Evolutionary conservation across 768 basidiomycete species (phyloP).

Genomic region (Clathrus columnatus): DNA sequence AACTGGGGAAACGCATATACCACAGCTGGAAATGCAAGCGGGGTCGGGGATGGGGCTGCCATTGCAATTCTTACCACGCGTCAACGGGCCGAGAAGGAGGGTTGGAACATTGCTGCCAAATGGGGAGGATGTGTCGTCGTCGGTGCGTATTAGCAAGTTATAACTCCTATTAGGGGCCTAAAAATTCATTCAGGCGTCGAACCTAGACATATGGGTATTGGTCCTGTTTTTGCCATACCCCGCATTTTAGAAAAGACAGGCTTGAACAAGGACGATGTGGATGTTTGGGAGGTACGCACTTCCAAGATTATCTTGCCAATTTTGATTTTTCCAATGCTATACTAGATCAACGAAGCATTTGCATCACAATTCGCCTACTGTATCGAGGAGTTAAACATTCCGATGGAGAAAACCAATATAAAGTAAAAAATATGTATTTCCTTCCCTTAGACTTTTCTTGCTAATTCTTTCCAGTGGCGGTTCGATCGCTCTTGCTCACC

Average conservation of each 20-base stretch:
- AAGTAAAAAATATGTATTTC: slow-evolving; percentile 43
- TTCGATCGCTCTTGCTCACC: slow-evolving; percentile 76
- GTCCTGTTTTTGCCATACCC: slow-evolving; percentile 63
- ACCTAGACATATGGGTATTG: slow-evolving; percentile 71
- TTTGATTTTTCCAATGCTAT: not conserved
- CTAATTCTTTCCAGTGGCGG: slow-evolving; percentile 53
- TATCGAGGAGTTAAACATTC: slow-evolving; percentile 68
- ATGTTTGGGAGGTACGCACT: slow-evolving; percentile 60
- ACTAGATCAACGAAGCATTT: slow-evolving; percentile 82
- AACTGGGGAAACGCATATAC: slow-evolving; percentile 64
- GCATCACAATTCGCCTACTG: slow-evolving; percentile 93
- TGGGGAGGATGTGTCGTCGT: slow-evolving; percentile 72
- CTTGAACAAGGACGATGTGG: slow-evolving; percentile 61
- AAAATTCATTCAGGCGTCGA: slow-evolving; percentile 46
- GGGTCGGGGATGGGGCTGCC: slow-evolving; percentile 89
- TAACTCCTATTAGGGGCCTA: not conserved
- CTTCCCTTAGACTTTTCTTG: slow-evolving; percentile 22
- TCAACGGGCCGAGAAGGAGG: slow-evolving; percentile 63
- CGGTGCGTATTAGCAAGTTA: slow-evolving; percentile 34
- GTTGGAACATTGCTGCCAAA: slow-evolving; percentile 74
- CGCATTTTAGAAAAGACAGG: slow-evolving; percentile 55
- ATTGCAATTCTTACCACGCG: slow-evolving; percentile 77
- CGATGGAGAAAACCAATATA: slow-evolving; percentile 77
- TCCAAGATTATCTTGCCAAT: not conserved
- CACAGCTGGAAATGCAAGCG: slow-evolving; percentile 81